Evolutionary conservation across 306 rosid species (phyloP), one percentile per base, ranked within the genome.

Genomic region (Cicer chorassanicum): DNA sequence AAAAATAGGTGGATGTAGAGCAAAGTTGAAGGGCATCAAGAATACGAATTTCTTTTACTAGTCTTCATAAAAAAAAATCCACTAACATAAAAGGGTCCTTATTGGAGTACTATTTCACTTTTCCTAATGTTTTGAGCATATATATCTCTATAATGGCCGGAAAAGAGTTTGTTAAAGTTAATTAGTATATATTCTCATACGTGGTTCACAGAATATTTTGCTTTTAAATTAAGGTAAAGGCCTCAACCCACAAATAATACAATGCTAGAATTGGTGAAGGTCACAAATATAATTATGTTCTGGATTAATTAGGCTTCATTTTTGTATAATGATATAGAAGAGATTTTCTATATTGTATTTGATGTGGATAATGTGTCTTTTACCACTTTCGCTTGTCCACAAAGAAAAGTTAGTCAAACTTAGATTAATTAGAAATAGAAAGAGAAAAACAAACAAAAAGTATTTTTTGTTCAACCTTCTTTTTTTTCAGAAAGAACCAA

Each of bases 21-120:
- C 70, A 61, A 49, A n/a, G 64, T 18, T 36, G 74, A 24, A 76
- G 84, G 84, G 87, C 49, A 86, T 84, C 90, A 79, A 74, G 97
- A 91, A 91, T 89, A 84, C 85, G 85, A 89, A 86, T 87, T 86
- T 84, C 72, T 79, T 70, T 80, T 61, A 73, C 65, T 68, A 46
- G 13, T 54, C 19, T 55, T 48, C 78, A 73, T 43, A 43, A 43
- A 29, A 73, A 76, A 72, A 78, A 78, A 80, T 80, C 88, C 93
- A 84, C 90, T 77, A 67, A 68, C 78, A 79, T 78, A 86, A 83
- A 83, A 68, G 82, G 65, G 69, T 65, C 80, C 78, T 67, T 71
- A 82, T 68, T 85, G 78, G 43, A 69, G 65, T 69, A 77, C 56
- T 50, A 60, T 83, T 79, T 82, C 43, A 76, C 75, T 87, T 83